phyloP scores from a whole-genome alignment of 768 basidiomycete genomes.

The Termitomyces sp. region DNA sequence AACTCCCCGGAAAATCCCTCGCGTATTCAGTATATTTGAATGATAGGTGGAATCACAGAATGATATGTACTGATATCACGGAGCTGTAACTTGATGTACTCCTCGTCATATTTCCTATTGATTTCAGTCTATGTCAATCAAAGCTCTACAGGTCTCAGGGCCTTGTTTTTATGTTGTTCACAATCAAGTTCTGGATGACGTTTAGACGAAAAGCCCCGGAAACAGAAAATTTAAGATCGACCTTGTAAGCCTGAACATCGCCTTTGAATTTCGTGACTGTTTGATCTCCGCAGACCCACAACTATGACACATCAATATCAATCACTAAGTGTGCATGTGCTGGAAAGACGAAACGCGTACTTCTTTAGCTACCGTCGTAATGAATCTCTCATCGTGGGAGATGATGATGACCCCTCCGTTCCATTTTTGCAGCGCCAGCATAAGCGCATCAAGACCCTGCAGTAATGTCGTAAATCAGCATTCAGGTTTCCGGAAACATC shows the following conservation, averaged over 20 bases:
- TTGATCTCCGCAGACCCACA: conserved; percentile 90
- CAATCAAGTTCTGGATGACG: conserved; percentile 60
- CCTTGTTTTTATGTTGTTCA: conserved; percentile 61
- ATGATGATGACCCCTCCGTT: conserved; percentile 92
- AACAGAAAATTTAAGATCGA: conserved; percentile 18
- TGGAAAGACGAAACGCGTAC: conserved; percentile 31
- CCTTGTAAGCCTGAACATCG: conserved; percentile 92
- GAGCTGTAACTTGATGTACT: not conserved
- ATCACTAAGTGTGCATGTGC: not conserved
- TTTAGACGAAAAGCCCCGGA: conserved; percentile 10
- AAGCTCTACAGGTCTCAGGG: conserved; percentile 25
- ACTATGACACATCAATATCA: conserved; percentile 33
- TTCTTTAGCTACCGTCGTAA: conserved; percentile 83
- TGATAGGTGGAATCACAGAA: not conserved
- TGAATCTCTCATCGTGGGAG: conserved; percentile 95
- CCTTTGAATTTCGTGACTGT: conserved; percentile 81
- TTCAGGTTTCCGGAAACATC: not conserved
- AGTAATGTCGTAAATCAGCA: conserved; percentile 3
- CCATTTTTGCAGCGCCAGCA: conserved; percentile 74
- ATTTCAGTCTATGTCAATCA: not conserved
- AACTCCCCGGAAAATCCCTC: not conserved
- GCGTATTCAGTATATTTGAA: not conserved
- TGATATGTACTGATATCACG: not conserved
- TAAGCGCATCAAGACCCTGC: conserved; percentile 94
- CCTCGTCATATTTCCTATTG: not conserved